Evolutionary conservation across 176 grass and related monocot species (phyloP).

Genomic region (Typha latifolia): DNA sequence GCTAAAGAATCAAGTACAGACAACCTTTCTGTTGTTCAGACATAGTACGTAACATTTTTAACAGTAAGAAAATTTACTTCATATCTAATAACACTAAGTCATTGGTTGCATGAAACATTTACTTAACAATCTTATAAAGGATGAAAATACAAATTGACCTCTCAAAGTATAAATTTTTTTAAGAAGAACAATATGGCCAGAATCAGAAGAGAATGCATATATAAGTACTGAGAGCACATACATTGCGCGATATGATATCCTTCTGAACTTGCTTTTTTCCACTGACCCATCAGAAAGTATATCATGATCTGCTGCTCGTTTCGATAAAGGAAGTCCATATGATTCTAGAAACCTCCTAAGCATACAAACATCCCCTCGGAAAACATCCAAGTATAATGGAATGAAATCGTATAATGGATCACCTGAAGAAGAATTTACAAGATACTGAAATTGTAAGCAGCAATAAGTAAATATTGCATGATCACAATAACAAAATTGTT

Average conservation of each 20-base stretch:
- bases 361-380: constrained; percentile 59
- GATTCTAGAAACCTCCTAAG: constrained; percentile 59
- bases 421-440: constrained; percentile 29
- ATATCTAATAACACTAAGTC: neutral
- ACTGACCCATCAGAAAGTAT: constrained; percentile 2
- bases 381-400: constrained; percentile 86
- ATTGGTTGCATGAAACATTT: neutral
- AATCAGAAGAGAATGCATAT: neutral
- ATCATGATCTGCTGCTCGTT: constrained; percentile 13
- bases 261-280: constrained; percentile 53
- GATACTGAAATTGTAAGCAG: neutral
- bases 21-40: neutral
- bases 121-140: neutral
- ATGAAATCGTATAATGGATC: constrained; percentile 87
- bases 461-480: constrained; percentile 6
- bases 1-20: neutral
- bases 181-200: neutral
- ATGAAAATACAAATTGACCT: neutral
- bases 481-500: neutral
- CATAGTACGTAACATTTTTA: neutral
- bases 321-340: constrained; percentile 73
- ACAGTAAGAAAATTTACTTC: neutral
- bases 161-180: neutral
- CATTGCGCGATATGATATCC: constrained; percentile 64
- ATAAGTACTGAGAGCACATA: constrained; percentile 23